Evolutionary conservation across 306 rosid species (phyloP).

Genomic region (Dryas octopetala): DNA sequence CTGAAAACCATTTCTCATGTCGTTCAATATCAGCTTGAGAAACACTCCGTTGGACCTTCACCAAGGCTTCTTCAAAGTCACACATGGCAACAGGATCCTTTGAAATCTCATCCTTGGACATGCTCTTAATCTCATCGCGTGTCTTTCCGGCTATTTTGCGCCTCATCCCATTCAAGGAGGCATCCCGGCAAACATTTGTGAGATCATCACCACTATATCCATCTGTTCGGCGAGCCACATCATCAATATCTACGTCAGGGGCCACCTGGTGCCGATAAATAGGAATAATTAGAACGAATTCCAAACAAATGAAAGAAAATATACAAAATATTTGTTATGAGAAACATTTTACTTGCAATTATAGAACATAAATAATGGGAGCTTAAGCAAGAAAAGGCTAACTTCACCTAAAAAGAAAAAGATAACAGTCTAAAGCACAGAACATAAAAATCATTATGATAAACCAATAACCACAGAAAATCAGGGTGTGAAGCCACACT

Average conservation of each 20-base stretch:
- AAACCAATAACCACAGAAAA: neutral
- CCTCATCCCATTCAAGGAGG: conserved; percentile 98
- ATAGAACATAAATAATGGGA: neutral
- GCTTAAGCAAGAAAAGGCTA: too few relatives aligned
- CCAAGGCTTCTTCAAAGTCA: conserved; percentile 93
- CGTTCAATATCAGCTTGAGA: conserved; percentile 82
- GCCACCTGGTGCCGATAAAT: conserved; percentile 62
- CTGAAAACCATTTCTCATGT: conserved; percentile 94
- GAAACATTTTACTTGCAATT: neutral
- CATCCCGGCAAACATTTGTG: conserved; percentile 93
- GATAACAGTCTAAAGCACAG: neutral
- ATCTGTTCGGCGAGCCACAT: conserved; percentile 90
- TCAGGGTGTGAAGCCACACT: neutral
- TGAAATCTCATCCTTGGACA: conserved; percentile 95
- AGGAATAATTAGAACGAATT: conserved; percentile 1
- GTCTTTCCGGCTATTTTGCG: conserved; percentile 98
- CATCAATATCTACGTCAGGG: conserved; percentile 75
- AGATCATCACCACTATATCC: conserved; percentile 99
- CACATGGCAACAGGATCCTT: conserved; percentile 99
- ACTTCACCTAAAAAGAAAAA: too few relatives aligned
- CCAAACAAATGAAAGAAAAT: neutral
- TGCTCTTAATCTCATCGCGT: conserved; percentile 93
- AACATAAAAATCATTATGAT: neutral
- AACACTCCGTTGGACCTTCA: conserved; percentile 91
- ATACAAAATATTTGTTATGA: neutral